These are phyloP conservation scores for Scedosporium minutisporum DNA, from an alignment of 2,329 filamentous ascomycete species.

Conservation along the genomic window DNA sequence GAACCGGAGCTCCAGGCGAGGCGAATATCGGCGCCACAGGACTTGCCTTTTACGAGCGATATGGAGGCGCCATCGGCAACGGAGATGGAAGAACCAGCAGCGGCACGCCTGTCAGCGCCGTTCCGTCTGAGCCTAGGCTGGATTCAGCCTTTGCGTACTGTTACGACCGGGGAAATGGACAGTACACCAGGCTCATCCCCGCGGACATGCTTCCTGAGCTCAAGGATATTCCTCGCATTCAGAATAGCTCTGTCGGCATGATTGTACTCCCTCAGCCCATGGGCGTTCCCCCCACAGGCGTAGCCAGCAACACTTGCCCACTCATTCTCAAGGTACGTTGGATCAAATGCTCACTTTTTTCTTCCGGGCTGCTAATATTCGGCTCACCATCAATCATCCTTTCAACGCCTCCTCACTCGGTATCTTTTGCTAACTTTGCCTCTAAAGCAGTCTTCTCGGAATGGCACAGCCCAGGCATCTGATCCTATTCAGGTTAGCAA, in stretches of 20 bases:
- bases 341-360: background rate
- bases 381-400: background rate
- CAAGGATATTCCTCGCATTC: conserved; percentile 30
- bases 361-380: background rate
- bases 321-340: background rate
- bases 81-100: background rate
- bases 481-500: conserved; percentile 24
- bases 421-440: background rate
- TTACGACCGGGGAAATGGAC: conserved; percentile 42
- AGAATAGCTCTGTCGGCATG: conserved; percentile 31
- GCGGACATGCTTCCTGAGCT: conserved; percentile 41
- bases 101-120: background rate
- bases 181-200: conserved; percentile 43
- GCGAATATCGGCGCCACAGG: background rate
- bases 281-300: background rate
- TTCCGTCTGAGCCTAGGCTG: background rate
- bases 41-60: background rate
- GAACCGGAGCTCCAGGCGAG: background rate
- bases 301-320: background rate
- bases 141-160: conserved; percentile 35
- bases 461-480: conserved; percentile 13
- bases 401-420: background rate
- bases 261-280: conserved; percentile 30
- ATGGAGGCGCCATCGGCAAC: background rate
- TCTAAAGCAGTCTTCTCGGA: background rate